Percentiles rank a stretch among this genome's conserved stretches.
Conservation (phyloP, 306 rosid genomes). For the Rubus idaeus region DNA sequence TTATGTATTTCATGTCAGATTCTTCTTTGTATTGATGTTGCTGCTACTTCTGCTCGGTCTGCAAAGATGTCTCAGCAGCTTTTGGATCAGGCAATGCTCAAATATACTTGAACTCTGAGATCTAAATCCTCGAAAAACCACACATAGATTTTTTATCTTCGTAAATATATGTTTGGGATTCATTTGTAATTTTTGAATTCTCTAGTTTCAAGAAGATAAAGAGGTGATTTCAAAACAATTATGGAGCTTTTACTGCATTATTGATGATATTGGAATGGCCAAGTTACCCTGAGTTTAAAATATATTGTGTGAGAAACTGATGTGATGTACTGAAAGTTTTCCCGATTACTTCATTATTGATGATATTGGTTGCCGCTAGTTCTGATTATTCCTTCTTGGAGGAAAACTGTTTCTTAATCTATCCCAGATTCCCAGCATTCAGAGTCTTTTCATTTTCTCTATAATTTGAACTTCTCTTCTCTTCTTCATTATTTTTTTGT, state of each 20-base stretch:
- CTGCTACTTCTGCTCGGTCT: conserved; percentile 86
- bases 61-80: conserved; percentile 84
- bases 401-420: neutral
- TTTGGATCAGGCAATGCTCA: conserved; percentile 75
- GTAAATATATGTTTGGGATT: neutral
- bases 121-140: neutral
- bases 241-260: neutral
- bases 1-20: conserved; percentile 56
- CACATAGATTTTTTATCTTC: neutral
- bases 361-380: too few species aligned
- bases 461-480: neutral
- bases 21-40: conserved; percentile 95
- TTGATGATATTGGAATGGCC: neutral
- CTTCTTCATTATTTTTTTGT: neutral
- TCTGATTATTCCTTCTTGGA: too few species aligned
- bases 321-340: neutral
- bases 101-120: conserved; percentile 14
- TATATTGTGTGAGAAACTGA: conserved; percentile 4
- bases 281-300: neutral
- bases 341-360: too few species aligned
- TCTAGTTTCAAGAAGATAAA: neutral
- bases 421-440: neutral
- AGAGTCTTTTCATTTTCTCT: neutral
- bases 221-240: neutral
- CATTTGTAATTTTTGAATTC: neutral